Evolutionary conservation across 768 basidiomycete species (phyloP).

Genomic region (Tephrocybe sp.): DNA sequence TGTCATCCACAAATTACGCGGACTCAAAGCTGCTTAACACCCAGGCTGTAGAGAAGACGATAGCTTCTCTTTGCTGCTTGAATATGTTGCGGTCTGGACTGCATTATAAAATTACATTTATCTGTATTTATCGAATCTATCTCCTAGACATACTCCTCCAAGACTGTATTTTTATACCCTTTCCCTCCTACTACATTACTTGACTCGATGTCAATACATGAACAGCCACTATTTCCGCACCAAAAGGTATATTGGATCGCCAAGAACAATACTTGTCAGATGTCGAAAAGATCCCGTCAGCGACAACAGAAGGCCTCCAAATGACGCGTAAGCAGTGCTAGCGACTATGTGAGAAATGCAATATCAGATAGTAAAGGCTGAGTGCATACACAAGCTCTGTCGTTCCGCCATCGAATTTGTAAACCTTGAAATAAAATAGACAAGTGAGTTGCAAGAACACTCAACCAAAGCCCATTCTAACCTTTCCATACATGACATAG

Average conservation of each 20-base stretch:
- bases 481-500: slow-evolving; percentile 99
- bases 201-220: not conserved
- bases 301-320: slow-evolving; percentile 94
- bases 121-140: slow-evolving; percentile 16
- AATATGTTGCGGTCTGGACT: slow-evolving; percentile 9
- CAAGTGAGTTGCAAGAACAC: not conserved
- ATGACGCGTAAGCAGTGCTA: slow-evolving; percentile 95
- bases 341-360: slow-evolving; percentile 4
- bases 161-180: slow-evolving; percentile 1
- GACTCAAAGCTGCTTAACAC: slow-evolving; percentile 29
- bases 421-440: slow-evolving; percentile 54
- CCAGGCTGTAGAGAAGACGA: not conserved
- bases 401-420: slow-evolving; percentile 90
- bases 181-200: not conserved
- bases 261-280: slow-evolving; percentile 87
- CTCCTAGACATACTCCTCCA: not conserved
- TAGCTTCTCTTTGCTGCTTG: not conserved
- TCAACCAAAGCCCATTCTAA: slow-evolving; percentile 27
- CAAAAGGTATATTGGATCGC: slow-evolving; percentile 88
- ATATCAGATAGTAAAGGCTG: not conserved
- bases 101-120: slow-evolving; percentile 11
- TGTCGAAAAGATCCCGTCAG: slow-evolving; percentile 91
- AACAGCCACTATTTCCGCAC: slow-evolving; percentile 60
- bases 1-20: slow-evolving; percentile 41
- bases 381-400: slow-evolving; percentile 78